These are phyloP conservation scores for Coprinellus micaceus DNA, from an alignment of 768 basidiomycete species.

Conservation along the genomic window DNA sequence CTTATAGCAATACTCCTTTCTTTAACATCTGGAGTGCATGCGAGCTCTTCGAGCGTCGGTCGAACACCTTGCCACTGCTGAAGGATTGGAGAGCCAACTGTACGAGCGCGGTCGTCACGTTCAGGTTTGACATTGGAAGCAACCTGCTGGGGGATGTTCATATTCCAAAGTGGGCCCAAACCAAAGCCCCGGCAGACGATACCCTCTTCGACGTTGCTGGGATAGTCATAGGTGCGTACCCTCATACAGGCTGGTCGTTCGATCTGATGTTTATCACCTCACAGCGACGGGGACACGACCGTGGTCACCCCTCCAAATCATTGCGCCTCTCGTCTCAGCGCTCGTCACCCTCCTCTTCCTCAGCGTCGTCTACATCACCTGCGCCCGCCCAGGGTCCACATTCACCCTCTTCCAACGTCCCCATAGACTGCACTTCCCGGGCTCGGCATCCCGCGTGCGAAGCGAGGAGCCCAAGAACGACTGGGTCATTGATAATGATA, in stretches of 20 bases:
- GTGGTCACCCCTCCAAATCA: constrained; percentile 3
- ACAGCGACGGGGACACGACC: not conserved
- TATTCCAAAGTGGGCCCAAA: constrained; percentile 3
- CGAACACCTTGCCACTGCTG: not conserved
- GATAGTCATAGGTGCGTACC: constrained; percentile 1
- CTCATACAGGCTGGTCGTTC: not conserved
- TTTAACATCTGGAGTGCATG: constrained; percentile 13
- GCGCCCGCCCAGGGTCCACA: not conserved
- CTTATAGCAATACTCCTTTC: constrained; percentile 4
- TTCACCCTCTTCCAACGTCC: not conserved
- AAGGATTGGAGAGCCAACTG: not conserved
- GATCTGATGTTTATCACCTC: not conserved
- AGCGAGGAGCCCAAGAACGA: constrained; percentile 7
- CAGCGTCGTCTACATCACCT: not conserved
- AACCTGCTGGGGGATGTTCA: not conserved
- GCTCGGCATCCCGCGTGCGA: not conserved
- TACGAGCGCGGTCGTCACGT: not conserved
- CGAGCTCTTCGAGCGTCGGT: not conserved
- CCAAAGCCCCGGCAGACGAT: not conserved
- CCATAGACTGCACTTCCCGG: not conserved
- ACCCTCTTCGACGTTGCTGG: constrained; percentile 4
- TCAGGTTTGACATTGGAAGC: not conserved
- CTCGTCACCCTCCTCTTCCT: not conserved
- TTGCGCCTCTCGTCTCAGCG: constrained; percentile 3
- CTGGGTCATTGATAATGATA: constrained; percentile 5